Evolutionary conservation across 805 yeast species (phyloP), one percentile per base, ranked within the genome.

Genomic region (Candida namnaoensis): DNA sequence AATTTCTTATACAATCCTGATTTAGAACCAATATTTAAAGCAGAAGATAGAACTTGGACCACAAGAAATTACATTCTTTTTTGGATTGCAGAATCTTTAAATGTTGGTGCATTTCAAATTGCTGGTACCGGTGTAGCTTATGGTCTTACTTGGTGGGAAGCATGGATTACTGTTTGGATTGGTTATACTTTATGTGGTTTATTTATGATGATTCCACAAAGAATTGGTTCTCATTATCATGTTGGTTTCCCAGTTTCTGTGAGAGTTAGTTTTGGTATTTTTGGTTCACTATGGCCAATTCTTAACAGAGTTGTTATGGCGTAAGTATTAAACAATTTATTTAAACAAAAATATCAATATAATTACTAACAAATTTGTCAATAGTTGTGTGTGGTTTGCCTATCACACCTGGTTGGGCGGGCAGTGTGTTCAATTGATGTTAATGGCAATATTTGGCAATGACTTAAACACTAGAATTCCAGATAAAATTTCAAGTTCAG

Each of bases 11-110:
- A 71, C 56, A 87, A 87, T 61, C 69, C 71, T 49, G 96, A 88
- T 64, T 69, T 88, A 53, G 74, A 77, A 48, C 95, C 95, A 0
- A 88, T 87, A 4, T 38, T 52, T 13, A 91, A 86, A 55, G 69
- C 62, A 13, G 74, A 65, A 4, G 76, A 95, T 53, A 70, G 95
- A 53, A 72, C 74, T n/a, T 88, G 96, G 96, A 65, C 75, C 27
- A 85, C 95, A 95, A 79, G 68, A 60, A 85, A 87, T 59, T 88
- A 66, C 57, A 79, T 83, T 12, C 78, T 75, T 48, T 83, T 85
- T 52, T 88, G 96, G 96, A 61, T 88, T 44, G 88, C 95, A 0
- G 96, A 88, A 58, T 80, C 95, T 30, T 85, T 88, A 66, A 88
- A 88, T 62, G 78, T 88, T 56, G 87, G 85, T 59, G 86, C 96